phyloP scores from a whole-genome alignment of 768 basidiomycete species.

The Leccinellum luteum region DNA sequence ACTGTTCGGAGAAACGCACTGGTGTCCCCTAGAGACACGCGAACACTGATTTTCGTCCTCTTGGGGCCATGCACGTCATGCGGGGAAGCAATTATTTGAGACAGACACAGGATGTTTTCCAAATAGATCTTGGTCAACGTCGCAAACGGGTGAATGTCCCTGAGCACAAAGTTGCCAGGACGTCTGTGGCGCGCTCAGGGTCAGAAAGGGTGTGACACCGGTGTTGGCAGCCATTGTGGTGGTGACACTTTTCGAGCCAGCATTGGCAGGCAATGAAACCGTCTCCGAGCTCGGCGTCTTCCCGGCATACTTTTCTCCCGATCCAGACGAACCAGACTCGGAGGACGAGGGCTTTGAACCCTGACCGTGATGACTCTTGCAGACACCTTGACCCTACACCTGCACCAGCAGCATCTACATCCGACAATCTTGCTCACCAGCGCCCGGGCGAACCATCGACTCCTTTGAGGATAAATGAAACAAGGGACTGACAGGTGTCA shows the following conservation, averaged over 20 bases:
- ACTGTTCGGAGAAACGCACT: conserved; percentile 31
- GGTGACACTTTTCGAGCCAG: background rate
- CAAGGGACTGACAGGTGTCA: background rate
- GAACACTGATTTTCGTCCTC: conserved; percentile 54
- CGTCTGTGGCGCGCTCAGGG: conserved; percentile 13
- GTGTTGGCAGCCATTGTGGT: background rate
- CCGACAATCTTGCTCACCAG: no score
- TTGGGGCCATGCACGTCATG: conserved; percentile 17
- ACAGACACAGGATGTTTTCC: conserved; percentile 60
- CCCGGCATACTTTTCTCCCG: background rate
- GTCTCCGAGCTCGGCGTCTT: background rate
- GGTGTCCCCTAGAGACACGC: conserved; percentile 63
- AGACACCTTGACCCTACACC: background rate
- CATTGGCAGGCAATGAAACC: background rate
- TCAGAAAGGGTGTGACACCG: conserved; percentile 16
- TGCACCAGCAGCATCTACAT: background rate
- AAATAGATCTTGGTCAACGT: no score
- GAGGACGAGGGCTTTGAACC: background rate
- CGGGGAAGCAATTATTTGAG: conserved; percentile 30
- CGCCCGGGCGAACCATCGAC: no score
- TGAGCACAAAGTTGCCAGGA: no score
- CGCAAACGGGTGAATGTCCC: conserved; percentile 72
- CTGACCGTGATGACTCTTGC: background rate
- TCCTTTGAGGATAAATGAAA: no score
- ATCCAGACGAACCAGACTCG: background rate